Evolutionary conservation across 352 stramenopile species (phyloP), one percentile per base, ranked within the genome.

Genomic region (Pythium diclinum): DNA sequence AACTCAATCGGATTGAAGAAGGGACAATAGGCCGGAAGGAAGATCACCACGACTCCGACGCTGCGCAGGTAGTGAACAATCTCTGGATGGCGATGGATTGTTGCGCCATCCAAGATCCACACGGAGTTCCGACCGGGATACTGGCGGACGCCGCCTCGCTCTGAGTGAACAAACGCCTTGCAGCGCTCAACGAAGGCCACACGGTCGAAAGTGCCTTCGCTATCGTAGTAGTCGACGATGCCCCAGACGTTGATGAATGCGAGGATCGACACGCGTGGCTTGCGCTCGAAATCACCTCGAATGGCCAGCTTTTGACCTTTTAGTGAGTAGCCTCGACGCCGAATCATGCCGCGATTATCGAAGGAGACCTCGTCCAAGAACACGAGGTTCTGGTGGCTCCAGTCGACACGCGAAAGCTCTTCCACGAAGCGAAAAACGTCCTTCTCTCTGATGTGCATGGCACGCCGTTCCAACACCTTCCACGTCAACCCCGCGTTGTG

Each of bases 1-100:
- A 63, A 68, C 17, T 75, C 64, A 30, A 71, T 78, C 0, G 61
- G 68, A 54, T 74, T 69, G 57, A 74, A 68, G 61, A 74, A 72
- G 19, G 63, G 63, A 54, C 59, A 77, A 14, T 70, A 73, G 0
- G 60, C 63, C 3, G 63, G 67, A 9, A 71, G 49, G 14, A 78
- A 68, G 19, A 73, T 71, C 7, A 59, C 34, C 0, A 68, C 56
- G 16, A 71, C 34, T 3, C 68, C 63, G 21, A 76, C 46, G 9
- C 58, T 69, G 14, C 64, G 33, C 2, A 78, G 52, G 28, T 68
- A 76, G 56, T 71, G 59, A 10, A 78, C 60, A 59, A 78, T 75
- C 30, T 78, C 59, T n/a, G 64, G 56, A 30, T 78, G 44, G 0
- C 65, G 23, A 44, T 69, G 68, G 51, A 76, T 76, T 8, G 49